Evolutionary conservation across 164 flowering plant species (phyloP), one percentile per base, ranked within the genome.

Genomic region (Aristolochia fimbriata): DNA sequence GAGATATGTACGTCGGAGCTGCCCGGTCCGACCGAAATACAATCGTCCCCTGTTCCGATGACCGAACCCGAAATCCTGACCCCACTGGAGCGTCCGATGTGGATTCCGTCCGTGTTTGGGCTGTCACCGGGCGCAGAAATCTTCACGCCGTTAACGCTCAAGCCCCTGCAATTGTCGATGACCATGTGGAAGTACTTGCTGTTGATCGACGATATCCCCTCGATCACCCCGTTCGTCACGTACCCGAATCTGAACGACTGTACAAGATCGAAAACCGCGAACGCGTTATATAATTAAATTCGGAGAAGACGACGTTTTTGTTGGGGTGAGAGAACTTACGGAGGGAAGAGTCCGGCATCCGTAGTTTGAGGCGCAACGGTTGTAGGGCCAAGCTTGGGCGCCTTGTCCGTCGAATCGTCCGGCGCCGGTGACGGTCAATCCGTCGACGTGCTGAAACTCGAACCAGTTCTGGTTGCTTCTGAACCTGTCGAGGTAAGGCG

Each of bases 381-480:
- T 49, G 52, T 49, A 20, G n/a, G 52, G 52, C 52, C 52, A 49
- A 49, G 52, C 52, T 49, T 6, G 22, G 16, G 52, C 52, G n/a
- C 52, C 52, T 49, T 49, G 52, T 2, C 52, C 52, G 14, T 49
- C n/a, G 22, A 49, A 49, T 1, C 16, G 19, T 49, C 52, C 52
- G 22, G 12, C 74, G 27, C 84, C 84, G 13, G 37, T 11, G 16
- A 82, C 21, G 0, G 9, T n/a, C 56, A 82, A 57, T 0, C 57
- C 11, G 21, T 80, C 55, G 10, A 82, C 23, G 15, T 71, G 51
- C 1, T 23, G 53, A 49, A 80, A 80, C 4, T 20, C 27, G 24
- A 82, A 68, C 84, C 82, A 82, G 19, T 23, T 0, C 52, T 17
- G 1, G 19, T 20, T 13, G 52, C 19, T 20, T 1, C 0, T 5